A percentile compares a stretch with the other conserved stretches of the same genome.
Evolutionary conservation across 164 flowering plant genomes (phyloP).

Genomic region (Santalum album): DNA sequence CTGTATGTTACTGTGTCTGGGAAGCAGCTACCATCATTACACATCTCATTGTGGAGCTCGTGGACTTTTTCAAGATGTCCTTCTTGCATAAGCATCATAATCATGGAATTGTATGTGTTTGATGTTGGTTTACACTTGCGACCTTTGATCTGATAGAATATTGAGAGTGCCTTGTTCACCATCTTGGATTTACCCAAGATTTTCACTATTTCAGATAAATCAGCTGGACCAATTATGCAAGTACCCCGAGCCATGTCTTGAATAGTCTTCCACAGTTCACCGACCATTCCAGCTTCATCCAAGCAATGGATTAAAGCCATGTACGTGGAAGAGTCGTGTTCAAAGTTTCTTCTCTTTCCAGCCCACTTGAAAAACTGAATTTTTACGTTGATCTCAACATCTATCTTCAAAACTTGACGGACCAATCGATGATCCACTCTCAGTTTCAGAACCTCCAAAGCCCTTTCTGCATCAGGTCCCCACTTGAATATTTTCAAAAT

Average conservation of each 20-base stretch:
- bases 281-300: slow-evolving; percentile 50
- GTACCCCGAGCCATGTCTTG: slow-evolving; percentile 70
- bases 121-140: slow-evolving; percentile 66
- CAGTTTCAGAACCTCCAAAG: slow-evolving; percentile 75
- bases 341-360: slow-evolving; percentile 60
- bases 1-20: slow-evolving; percentile 80
- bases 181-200: slow-evolving; percentile 72
- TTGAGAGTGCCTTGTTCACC: slow-evolving; percentile 76
- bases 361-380: slow-evolving; percentile 90
- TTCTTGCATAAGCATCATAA: slow-evolving; percentile 74
- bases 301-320: slow-evolving; percentile 70
- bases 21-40: slow-evolving; percentile 61
- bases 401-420: slow-evolving; percentile 55
- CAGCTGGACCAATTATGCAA: slow-evolving; percentile 38
- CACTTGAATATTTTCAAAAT: slow-evolving; percentile 95
- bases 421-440: slow-evolving; percentile 79
- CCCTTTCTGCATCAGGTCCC: slow-evolving; percentile 96
- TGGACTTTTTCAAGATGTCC: slow-evolving; percentile 75
- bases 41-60: slow-evolving; percentile 89
- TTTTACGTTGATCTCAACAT: slow-evolving; percentile 67
- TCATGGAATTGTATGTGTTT: slow-evolving; percentile 58
- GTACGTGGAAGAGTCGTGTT: slow-evolving; percentile 68
- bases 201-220: slow-evolving; percentile 61
- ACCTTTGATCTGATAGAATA: slow-evolving; percentile 66
- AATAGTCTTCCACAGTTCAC: slow-evolving; percentile 75